Base-by-base conservation (phyloP, 305 asterid genomes). In the Petunia hybrid region DNA sequence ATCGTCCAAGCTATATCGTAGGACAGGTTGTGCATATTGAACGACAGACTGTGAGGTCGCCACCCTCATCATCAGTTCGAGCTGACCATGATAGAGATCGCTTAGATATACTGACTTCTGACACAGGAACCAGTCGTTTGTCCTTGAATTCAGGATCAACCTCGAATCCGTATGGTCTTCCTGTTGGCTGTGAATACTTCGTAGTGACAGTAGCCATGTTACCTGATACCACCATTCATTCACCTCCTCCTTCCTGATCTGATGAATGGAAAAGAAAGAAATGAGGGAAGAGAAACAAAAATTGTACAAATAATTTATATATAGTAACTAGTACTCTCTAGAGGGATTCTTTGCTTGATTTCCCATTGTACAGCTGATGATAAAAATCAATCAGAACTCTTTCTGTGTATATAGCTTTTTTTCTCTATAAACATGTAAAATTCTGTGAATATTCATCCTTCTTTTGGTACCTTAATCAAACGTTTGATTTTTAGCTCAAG, bases 1-100 rank as follows among this genome's bases (percentile, higher is more conserved):
- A 74, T 79, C 92, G 94, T 51, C 94, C 98, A 22, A 83, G 80
- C 87, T 93, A 91, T 63, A 93, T 94, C 1, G 88, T 94, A 4
- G 99, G 98, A 65, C 98, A 93, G 86, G 90, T 97, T 53, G 99
- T 97, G 87, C 99, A 97, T 85, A 91, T 97, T 5, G 98, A 97
- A 66, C 88, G 95, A 78, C 90, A 89, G 83, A 83, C 78, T 5
- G 98, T 87, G 84, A 90, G 90, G 86, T 62, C 93, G 1, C 79
- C 89, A 56, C 84, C 90, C 63, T 78, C 89, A 43, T 38, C 89
- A 40, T 51, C 93, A 12, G 88, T 84, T 22, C 90, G 83, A 61
- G 69, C 83, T 12, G 90, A 85, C 60, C 83, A 81, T 59, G 64
- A 42, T 79, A 83, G 86, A 70, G 92, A 92, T 51, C 86, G 63